Evolutionary conservation across 306 rosid species (phyloP), one percentile per base, ranked within the genome.

Genomic region (Prunus dulcis): DNA sequence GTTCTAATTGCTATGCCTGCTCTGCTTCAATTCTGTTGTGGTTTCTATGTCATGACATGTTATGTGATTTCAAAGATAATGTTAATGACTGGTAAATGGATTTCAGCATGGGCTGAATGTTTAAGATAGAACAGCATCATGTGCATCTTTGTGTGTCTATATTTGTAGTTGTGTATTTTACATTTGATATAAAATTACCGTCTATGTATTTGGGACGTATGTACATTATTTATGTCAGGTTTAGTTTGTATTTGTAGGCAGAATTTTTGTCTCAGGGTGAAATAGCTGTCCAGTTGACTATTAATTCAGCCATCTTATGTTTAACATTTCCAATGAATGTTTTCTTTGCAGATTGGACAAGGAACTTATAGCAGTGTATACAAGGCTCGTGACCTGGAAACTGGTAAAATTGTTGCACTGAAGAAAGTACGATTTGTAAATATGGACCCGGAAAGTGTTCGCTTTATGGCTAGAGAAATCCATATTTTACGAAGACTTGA

Each of bases 401-500:
- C 91, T 49, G 96, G 93, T 77, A 92, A 95, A 86, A 79, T 78
- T 12, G 97, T 92, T 75, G 99, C 97, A 47, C 64, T 92, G 84
- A 95, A 95, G 85, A 92, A 95, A 85, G 99, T 95, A 69, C 83
- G 99, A 2, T 95, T 95, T 76, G 87, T 91, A 41, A 87, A 89
- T 76, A 79, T 82, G 85, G 99, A 95, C 67, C 85, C 88, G 0
- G 97, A 92, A 86, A 95, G 99, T 81, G 97, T 95, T 4, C 92
- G 96, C 30, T 95, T 95, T 72, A 95, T 95, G 98, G 98, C 97
- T 22, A 90, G 97, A 78, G 98, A 95, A 81, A 92, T 95, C 56
- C 82, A 77, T 78, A 95, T 95, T n/a, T 81, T 95, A 87, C 96
- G 99, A 11, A 88, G 86, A 82, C 96, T 92, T 71, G 92, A 95